Conservation (phyloP, 768 basidiomycete species). For the Panus rudis region DNA sequence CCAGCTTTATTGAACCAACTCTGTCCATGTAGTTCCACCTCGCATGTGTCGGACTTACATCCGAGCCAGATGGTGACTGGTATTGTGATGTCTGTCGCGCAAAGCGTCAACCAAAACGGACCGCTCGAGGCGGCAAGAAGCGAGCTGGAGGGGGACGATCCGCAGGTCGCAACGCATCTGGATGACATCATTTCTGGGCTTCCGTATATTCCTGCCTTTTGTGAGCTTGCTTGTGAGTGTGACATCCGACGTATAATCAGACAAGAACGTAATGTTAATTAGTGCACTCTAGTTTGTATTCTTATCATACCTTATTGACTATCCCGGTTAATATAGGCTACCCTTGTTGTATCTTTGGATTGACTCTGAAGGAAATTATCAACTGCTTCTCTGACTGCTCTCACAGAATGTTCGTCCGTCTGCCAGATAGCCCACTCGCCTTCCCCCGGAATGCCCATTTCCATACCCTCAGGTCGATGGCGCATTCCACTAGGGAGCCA, state of each 20-base stretch:
- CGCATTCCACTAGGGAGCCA: constrained; percentile 53
- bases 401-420: constrained; percentile 46
- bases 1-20: constrained; percentile 6
- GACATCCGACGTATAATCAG: too few relatives aligned
- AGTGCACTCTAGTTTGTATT: neutral
- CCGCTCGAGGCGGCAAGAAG: constrained; percentile 21
- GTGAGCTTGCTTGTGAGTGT: too few relatives aligned
- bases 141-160: constrained; percentile 18
- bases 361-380: constrained; percentile 28
- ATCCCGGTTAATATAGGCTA: neutral
- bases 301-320: neutral
- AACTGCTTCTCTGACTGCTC: constrained; percentile 41
- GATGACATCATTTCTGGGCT: constrained; percentile 6
- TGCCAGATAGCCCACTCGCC: constrained; percentile 67
- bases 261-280: too few relatives aligned
- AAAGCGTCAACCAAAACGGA: constrained; percentile 38
- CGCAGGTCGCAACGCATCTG: constrained; percentile 14
- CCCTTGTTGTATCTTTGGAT: neutral
- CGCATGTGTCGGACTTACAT: constrained; percentile 60
- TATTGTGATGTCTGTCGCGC: constrained; percentile 62
- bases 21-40: constrained; percentile 61
- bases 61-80: constrained; percentile 67
- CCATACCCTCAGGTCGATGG: constrained; percentile 51
- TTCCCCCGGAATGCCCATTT: constrained; percentile 52
- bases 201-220: neutral